Conservation (phyloP, 805 yeast genomes). For the Kurtzmaniella fragi region DNA sequence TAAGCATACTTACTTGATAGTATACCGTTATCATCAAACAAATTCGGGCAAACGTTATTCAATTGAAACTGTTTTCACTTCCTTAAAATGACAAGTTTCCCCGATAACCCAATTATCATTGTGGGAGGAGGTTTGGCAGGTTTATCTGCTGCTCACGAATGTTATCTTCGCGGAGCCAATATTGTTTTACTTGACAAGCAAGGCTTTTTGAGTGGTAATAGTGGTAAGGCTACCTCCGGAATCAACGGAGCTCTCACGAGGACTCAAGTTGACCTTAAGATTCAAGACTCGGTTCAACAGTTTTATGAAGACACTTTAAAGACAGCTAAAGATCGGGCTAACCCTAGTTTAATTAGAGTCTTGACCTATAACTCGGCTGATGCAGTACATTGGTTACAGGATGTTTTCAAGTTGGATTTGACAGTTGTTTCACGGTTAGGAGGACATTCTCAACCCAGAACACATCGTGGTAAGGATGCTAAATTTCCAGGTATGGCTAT, state of each 20-base stretch:
- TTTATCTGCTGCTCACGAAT: constrained; percentile 56
- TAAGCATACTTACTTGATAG: too few species aligned
- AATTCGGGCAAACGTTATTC: too few species aligned
- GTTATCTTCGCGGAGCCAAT: constrained; percentile 48
- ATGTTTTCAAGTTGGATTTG: constrained; percentile 55
- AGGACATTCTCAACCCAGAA: constrained; percentile 76
- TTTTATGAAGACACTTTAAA: constrained; percentile 64
- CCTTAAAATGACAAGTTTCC: constrained; percentile 6
- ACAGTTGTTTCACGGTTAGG: constrained; percentile 72
- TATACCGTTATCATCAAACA: too few species aligned
- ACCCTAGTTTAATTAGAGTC: constrained; percentile 52
- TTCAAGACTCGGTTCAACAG: constrained; percentile 52
- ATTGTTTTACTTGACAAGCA: constrained; percentile 55
- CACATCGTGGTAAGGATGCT: constrained; percentile 72
- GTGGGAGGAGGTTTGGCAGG: constrained; percentile 70
- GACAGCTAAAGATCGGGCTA: constrained; percentile 61
- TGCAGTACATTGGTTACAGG: constrained; percentile 72
- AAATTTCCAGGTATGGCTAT: constrained; percentile 65
- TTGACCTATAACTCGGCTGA: constrained; percentile 57
- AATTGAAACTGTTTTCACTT: too few species aligned
- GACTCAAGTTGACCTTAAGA: constrained; percentile 47
- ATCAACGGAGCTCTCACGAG: constrained; percentile 69
- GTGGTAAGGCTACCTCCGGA: constrained; percentile 65
- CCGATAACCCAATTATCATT: constrained; percentile 40
- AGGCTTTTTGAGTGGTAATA: constrained; percentile 58